A percentile compares a stretch with the other conserved stretches of the same genome.
Evolutionary conservation across 768 basidiomycete genomes (phyloP).

Genomic region (Obba rivulosa): DNA sequence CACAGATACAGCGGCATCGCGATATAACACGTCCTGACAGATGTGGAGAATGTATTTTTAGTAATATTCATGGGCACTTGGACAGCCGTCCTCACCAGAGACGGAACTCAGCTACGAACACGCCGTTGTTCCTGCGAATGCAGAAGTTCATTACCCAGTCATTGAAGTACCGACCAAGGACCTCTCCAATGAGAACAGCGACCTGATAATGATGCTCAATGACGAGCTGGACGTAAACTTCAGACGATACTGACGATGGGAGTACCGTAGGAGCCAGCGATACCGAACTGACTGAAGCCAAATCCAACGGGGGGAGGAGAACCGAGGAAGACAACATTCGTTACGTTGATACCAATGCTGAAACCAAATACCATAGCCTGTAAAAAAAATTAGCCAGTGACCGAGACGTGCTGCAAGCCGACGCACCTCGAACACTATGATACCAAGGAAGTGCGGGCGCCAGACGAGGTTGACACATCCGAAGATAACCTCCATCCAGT

Average conservation of each 20-base stretch:
- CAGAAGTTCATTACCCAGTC: conserved; percentile 41
- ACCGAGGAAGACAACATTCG: conserved; percentile 61
- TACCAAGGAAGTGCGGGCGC: conserved; percentile 53
- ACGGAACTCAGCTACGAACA: conserved; percentile 52
- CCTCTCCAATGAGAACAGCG: conserved; percentile 45
- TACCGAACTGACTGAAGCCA: conserved; percentile 43
- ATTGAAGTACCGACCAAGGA: conserved; percentile 45
- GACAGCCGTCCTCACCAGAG: conserved; percentile 40
- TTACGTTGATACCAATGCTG: conserved; percentile 60
- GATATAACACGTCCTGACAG: conserved; percentile 51
- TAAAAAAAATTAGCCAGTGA: no score
- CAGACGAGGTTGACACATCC: conserved; percentile 50
- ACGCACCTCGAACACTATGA: conserved; percentile 48
- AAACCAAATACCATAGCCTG: conserved; percentile 59
- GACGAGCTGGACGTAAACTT: background rate
- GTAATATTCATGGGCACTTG: background rate
- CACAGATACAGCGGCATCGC: conserved; percentile 55
- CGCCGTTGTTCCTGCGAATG: conserved; percentile 41
- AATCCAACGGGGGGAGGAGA: conserved; percentile 48
- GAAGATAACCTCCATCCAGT: conserved; percentile 42
- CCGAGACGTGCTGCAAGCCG: no score
- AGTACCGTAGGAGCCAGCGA: conserved; percentile 50
- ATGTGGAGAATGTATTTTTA: background rate
- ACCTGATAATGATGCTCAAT: conserved; percentile 30
- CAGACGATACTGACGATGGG: conserved; percentile 43